A percentile compares a stretch with the other conserved stretches of the same genome.
Evolutionary conservation across 1,139 yeast genomes (phyloP).

Genomic region (Geotrichum reessii): DNA sequence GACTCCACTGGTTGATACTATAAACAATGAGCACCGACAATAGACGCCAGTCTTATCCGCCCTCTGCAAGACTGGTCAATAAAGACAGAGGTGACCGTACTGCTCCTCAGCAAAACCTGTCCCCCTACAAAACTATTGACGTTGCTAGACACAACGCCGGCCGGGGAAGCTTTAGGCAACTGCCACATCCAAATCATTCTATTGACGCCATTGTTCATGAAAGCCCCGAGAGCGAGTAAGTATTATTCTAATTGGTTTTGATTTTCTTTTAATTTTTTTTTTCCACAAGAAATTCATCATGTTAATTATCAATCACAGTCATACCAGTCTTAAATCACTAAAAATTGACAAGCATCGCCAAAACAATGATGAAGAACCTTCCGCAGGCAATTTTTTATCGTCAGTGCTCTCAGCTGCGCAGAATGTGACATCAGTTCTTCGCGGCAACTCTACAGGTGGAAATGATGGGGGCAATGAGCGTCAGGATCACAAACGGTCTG

Average conservation of each 20-base stretch:
- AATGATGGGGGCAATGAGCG: not conserved
- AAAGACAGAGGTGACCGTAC: not conserved
- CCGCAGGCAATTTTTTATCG: slow-evolving; percentile 22
- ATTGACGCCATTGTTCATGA: not conserved
- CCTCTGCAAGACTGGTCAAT: not conserved
- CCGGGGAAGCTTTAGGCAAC: not conserved
- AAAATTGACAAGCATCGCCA: not conserved
- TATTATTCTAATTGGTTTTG: not conserved
- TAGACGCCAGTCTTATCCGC: slow-evolving; percentile 12
- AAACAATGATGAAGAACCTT: not conserved
- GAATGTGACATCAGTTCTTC: slow-evolving; percentile 32
- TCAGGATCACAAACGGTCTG: slow-evolving; percentile 17
- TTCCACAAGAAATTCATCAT: not conserved
- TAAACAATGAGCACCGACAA: slow-evolving; percentile 2
- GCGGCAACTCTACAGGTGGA: slow-evolving; percentile 12
- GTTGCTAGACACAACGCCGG: not conserved
- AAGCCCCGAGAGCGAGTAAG: not conserved
- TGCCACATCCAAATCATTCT: not conserved
- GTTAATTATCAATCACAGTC: not conserved
- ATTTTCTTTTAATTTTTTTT: not conserved
- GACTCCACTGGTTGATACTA: not conserved
- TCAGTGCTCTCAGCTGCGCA: slow-evolving; percentile 33
- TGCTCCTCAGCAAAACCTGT: not conserved
- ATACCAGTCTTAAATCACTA: not conserved
- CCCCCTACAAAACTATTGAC: not conserved